Conservation (phyloP, 2,329 filamentous ascomycete species). For the Aureobasidium mangrovei region DNA sequence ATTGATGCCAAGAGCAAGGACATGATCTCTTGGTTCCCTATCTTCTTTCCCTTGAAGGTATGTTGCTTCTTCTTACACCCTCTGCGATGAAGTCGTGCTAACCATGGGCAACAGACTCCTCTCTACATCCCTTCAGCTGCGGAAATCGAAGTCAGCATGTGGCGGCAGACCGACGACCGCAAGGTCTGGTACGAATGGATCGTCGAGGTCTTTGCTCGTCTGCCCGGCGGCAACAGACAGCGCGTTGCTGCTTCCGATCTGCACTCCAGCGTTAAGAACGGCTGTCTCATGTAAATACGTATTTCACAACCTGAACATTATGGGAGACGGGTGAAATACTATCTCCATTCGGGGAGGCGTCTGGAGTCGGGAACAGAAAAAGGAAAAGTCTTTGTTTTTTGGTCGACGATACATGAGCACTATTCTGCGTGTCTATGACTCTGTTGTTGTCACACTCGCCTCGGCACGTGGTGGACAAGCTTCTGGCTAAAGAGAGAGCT, state of each 20-base stretch:
- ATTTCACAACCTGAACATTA: too few species aligned
- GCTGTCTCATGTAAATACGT: constrained; percentile 55
- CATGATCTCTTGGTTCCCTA: constrained; percentile 99
- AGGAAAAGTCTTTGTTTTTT: too few species aligned
- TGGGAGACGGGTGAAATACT: too few species aligned
- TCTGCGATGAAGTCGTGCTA: not conserved
- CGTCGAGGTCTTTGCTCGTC: constrained; percentile 66
- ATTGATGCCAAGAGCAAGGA: constrained; percentile 90
- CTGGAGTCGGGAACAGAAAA: too few species aligned
- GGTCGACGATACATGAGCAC: too few species aligned
- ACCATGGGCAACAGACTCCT: constrained; percentile 52
- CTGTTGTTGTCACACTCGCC: too few species aligned
- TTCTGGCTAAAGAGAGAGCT: too few species aligned
- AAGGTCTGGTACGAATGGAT: constrained; percentile 99
- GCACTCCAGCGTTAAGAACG: constrained; percentile 60
- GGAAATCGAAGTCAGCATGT: constrained; percentile 87
- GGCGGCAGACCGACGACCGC: constrained; percentile 87
- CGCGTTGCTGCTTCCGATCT: constrained; percentile 58
- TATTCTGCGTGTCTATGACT: too few species aligned
- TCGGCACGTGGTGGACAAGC: too few species aligned
- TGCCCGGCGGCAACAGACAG: constrained; percentile 53
- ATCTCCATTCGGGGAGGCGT: too few species aligned
- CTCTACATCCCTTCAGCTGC: constrained; percentile 76
- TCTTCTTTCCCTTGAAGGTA: constrained; percentile 94
- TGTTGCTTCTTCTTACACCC: constrained; percentile 22